Conservation (phyloP, 2,329 filamentous ascomycete species). For the Aspergillus hortae region DNA sequence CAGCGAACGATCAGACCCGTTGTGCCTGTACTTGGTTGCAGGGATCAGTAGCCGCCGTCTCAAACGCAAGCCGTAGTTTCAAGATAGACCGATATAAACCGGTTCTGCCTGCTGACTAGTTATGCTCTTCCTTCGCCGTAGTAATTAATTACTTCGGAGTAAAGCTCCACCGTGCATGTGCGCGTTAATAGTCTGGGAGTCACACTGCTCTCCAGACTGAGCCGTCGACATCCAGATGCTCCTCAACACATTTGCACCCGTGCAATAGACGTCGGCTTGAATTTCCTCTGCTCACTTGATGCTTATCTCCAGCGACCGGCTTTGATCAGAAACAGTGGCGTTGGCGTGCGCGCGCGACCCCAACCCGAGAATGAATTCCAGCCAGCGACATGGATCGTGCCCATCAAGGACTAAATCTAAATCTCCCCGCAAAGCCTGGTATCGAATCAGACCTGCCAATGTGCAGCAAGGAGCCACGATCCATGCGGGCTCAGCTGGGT, state of each 20-base stretch:
- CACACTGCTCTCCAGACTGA: no score
- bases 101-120: not conserved
- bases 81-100: not conserved
- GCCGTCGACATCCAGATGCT: no score
- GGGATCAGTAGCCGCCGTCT: not conserved
- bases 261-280: not conserved
- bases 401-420: slow-evolving; percentile 4
- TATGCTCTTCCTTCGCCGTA: no score
- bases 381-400: slow-evolving; percentile 8
- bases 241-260: no score
- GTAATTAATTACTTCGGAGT: no score
- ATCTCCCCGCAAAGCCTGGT: slow-evolving; percentile 11
- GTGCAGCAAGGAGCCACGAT: not conserved
- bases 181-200: no score
- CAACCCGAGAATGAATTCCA: not conserved
- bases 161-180: no score
- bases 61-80: no score
- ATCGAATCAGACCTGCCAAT: slow-evolving; percentile 11
- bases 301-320: slow-evolving; percentile 2
- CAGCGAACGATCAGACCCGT: not conserved
- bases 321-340: not conserved
- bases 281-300: not conserved
- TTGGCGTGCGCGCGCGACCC: not conserved
- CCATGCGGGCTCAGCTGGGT: slow-evolving; percentile 5
- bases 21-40: not conserved